Evolutionary conservation across 176 grass and related monocot species (phyloP).

Genomic region (Bromus sterilis): DNA sequence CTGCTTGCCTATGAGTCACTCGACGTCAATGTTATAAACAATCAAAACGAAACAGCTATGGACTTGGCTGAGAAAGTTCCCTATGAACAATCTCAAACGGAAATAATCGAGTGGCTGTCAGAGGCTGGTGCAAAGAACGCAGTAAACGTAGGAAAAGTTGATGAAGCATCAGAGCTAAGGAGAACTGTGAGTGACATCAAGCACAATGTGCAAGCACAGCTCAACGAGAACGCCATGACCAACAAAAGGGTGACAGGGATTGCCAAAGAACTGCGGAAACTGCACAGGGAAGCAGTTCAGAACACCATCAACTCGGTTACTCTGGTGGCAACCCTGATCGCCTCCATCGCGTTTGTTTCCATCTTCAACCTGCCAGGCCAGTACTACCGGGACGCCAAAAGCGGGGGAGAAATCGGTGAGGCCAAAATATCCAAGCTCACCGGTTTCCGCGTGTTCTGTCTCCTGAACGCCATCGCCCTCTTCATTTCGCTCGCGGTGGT

Average conservation of each 20-base stretch:
- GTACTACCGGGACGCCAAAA: slow-evolving; percentile 23
- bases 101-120: slow-evolving; percentile 77
- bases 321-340: slow-evolving; percentile 81
- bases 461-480: slow-evolving; percentile 80
- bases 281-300: slow-evolving; percentile 91
- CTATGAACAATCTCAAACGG: slow-evolving; percentile 81
- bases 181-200: slow-evolving; percentile 98
- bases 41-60: slow-evolving; percentile 94
- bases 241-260: slow-evolving; percentile 86
- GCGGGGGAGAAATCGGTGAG: slow-evolving; percentile 30
- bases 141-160: slow-evolving; percentile 65
- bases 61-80: slow-evolving; percentile 92
- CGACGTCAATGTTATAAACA: slow-evolving; percentile 75
- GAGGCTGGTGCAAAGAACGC: slow-evolving; percentile 91
- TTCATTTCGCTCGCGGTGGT: slow-evolving; percentile 99
- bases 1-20: slow-evolving; percentile 67
- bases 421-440: slow-evolving; percentile 45
- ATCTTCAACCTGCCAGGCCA: slow-evolving; percentile 98
- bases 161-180: slow-evolving; percentile 74
- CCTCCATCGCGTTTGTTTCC: slow-evolving; percentile 88
- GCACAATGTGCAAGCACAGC: slow-evolving; percentile 85
- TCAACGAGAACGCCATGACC: slow-evolving; percentile 89
- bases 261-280: slow-evolving; percentile 82
- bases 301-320: slow-evolving; percentile 98
- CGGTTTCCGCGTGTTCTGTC: slow-evolving; percentile 77